Base-by-base conservation (phyloP, 192 early-diverging fungal species). In the Entomortierella chlamydospora region DNA sequence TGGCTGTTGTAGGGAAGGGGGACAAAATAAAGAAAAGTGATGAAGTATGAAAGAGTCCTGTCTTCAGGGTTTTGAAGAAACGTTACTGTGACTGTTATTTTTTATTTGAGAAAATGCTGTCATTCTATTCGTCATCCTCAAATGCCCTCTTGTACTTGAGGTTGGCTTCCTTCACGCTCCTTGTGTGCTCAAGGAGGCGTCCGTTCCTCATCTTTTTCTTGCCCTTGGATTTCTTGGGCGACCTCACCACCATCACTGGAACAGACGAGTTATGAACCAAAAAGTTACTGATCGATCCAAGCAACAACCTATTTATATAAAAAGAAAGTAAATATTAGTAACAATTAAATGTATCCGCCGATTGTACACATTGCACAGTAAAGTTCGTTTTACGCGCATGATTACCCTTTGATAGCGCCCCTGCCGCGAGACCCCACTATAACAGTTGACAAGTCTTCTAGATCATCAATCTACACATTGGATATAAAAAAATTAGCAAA, bases 261-360 rank as follows among this genome's bases (percentile, higher is more conserved):
- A 84, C 84, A 12, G 84, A 73, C 11, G 84, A 85, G 47, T 87
- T 87, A 57, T 87, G 86, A 9, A 87, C 84, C 29, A 87, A 61
- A 55, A 83, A 87, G 17, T 84, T 85, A 62, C 82, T 84, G 51
- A 87, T 82, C 18, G 84, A 85, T 64, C 86, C 86, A 39, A 87
- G 68, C 26, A 85, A 30, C 13, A 87, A 54, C 18, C 84, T 87
- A 60, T n/a, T n/a, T n/a, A n/a, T n/a, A 25, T 50, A 30, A n/a
- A 57, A 70, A 11, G 2, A 4, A 6, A 62, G 10, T 4, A 0
- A 29, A 17, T 26, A 18, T 34, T 34, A 56, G 29, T 37, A 10
- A 37, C 34, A 37, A 37, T 37, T n/a, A n/a, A n/a, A n/a, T n/a
- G n/a, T n/a, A n/a, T n/a, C n/a, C n/a, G n/a, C n/a, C n/a, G n/a